Evolutionary conservation across 306 rosid genomes (phyloP).

Genomic region (Vigna mungo): DNA sequence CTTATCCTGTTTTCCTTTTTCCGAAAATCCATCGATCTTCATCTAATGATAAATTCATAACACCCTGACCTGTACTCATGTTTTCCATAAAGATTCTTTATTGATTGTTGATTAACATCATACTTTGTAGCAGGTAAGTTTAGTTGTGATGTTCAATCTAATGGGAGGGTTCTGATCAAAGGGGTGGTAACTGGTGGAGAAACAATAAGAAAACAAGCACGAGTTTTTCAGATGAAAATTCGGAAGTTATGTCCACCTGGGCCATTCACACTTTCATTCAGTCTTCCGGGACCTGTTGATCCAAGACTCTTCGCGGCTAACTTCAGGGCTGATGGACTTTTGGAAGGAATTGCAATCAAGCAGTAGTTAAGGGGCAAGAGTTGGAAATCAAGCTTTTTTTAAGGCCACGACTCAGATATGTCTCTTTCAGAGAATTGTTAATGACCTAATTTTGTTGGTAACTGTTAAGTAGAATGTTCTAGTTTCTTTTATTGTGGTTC

Average conservation of each 20-base stretch:
- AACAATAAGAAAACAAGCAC: conserved; percentile 61
- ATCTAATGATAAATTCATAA: not conserved
- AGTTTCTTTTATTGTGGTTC: not conserved
- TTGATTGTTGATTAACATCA: not conserved
- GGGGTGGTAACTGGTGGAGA: conserved; percentile 65
- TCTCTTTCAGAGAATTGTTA: conserved; percentile 24
- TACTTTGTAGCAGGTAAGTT: conserved; percentile 60
- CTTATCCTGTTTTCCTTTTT: not conserved
- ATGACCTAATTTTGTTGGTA: not conserved
- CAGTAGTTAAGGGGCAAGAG: conserved; percentile 34
- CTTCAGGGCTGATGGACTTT: conserved; percentile 72
- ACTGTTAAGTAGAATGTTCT: no score
- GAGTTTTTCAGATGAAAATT: conserved; percentile 60
- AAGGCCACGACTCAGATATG: not conserved
- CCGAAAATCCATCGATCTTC: conserved; percentile 3
- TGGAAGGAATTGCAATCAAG: conserved; percentile 73
- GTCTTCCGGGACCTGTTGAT: conserved; percentile 85
- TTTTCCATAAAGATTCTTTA: conserved; percentile 6
- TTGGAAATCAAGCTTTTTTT: conserved; percentile 16
- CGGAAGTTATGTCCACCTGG: conserved; percentile 69
- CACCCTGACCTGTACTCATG: conserved; percentile 26
- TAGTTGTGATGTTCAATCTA: conserved; percentile 72
- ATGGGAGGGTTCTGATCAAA: conserved; percentile 69
- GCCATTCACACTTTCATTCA: conserved; percentile 72
- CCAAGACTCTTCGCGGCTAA: conserved; percentile 79